These are phyloP conservation scores for Microstegium vimineum DNA, from an alignment of 176 grass and related monocot species.

Conservation along the genomic window DNA sequence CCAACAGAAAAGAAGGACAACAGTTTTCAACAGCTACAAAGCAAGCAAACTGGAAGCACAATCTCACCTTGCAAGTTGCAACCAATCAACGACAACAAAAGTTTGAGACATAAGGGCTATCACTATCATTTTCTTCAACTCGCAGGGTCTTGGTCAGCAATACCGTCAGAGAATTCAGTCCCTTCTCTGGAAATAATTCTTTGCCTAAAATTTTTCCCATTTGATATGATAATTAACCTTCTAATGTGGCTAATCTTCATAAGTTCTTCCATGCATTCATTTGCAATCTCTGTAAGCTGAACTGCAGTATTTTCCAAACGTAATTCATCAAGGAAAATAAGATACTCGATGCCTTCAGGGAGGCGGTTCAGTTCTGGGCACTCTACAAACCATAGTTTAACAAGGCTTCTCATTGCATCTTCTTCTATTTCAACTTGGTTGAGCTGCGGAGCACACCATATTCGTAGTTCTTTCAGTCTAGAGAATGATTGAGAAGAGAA, in stretches of 20 bases:
- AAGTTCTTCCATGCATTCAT: neutral
- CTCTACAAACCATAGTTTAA: neutral
- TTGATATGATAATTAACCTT: neutral
- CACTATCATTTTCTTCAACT: no score
- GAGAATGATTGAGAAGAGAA: constrained; percentile 17
- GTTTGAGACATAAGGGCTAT: no score
- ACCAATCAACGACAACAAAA: no score
- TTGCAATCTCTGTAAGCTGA: neutral
- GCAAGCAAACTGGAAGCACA: no score
- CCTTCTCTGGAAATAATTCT: no score
- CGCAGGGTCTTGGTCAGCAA: no score
- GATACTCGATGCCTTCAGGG: neutral
- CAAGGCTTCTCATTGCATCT: neutral
- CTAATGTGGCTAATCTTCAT: no score
- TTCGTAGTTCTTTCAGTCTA: neutral
- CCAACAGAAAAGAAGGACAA: no score
- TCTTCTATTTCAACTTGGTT: neutral
- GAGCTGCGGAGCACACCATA: neutral
- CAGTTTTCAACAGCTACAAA: no score
- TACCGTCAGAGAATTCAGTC: neutral
- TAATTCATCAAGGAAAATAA: neutral
- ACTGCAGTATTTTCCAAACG: neutral
- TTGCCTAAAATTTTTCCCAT: neutral
- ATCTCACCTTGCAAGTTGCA: no score
- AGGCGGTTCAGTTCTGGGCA: neutral